Conservation (phyloP, 2,329 filamentous ascomycete species). For the Thermoascus crustaceus region DNA sequence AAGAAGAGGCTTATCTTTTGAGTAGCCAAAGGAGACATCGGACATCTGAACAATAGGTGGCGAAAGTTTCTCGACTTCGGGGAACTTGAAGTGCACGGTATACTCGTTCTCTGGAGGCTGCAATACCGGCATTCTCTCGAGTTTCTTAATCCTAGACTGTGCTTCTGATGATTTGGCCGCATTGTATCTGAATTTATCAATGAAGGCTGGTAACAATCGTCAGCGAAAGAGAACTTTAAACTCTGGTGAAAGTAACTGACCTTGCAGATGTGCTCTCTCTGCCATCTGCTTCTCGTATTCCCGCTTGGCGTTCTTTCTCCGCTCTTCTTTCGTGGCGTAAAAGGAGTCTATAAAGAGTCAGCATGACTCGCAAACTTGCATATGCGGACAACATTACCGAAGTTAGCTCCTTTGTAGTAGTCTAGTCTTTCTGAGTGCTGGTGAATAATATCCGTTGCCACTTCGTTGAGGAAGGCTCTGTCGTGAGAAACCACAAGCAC, state of each 20-base stretch:
- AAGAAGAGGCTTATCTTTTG: slow-evolving; percentile 67
- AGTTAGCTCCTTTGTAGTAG: slow-evolving; percentile 98
- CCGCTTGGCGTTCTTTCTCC: slow-evolving; percentile 89
- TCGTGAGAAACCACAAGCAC: slow-evolving; percentile 97
- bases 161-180: slow-evolving; percentile 97
- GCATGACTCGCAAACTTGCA: slow-evolving; percentile 3
- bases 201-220: slow-evolving; percentile 55
- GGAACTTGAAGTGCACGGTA: slow-evolving; percentile 93
- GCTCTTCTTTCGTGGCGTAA: slow-evolving; percentile 94
- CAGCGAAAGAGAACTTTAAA: slow-evolving; percentile 3
- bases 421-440: slow-evolving; percentile 95
- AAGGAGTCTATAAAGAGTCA: slow-evolving; percentile 58
- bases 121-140: slow-evolving; percentile 92
- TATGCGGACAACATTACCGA: slow-evolving; percentile 40
- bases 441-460: slow-evolving; percentile 98
- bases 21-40: slow-evolving; percentile 84
- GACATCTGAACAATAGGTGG: slow-evolving; percentile 98
- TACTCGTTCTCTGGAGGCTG: slow-evolving; percentile 89
- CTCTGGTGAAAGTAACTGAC: slow-evolving; percentile 16
- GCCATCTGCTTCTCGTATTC: slow-evolving; percentile 99
- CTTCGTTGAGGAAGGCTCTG: slow-evolving; percentile 96
- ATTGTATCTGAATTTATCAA: slow-evolving; percentile 99
- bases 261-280: slow-evolving; percentile 81
- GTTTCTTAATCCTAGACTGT: slow-evolving; percentile 96
- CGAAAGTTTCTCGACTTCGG: slow-evolving; percentile 93